Base-by-base conservation (phyloP, 192 early-diverging fungal genomes). In the Coemansia sp. region DNA sequence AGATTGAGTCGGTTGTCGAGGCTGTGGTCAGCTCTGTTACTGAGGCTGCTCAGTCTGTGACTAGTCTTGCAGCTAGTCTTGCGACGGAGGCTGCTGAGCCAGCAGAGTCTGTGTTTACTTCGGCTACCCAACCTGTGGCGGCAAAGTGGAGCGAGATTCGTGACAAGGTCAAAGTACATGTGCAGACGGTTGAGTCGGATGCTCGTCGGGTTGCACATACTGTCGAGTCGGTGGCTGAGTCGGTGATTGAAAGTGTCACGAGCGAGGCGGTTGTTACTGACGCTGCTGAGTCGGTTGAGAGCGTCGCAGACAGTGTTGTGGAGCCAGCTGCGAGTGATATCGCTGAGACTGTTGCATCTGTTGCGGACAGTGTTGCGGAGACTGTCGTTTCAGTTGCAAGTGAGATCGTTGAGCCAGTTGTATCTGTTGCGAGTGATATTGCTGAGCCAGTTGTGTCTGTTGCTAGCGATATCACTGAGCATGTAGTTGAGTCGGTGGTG, bases 1-100 rank as follows among this genome's bases (percentile, higher is more conserved):
- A 54, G 27, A n/a, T 49, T 32, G 47, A 50, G 39, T 49, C 59
- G 3, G 58, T 39, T 45, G 24, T 39, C 23, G 58, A 60, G 58
- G 19, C 8, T 38, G 35, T 49, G 48, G 17, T 19, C 48, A 25
- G 29, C 11, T 9, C 53, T n/a, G 53, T 15, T 29, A 55, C 53
- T 17, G 53, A 55, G 27, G 53, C 51, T 15, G 51, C 51, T 2
- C 17, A 22, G 11, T 53, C 51, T 1, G 21, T 53, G 21, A 23
- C 24, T 10, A 38, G 37, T 10, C 37, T 10, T 38, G 37, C 37
- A 8, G 37, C 10, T 38, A 38, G 37, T 10, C 10, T 15, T 9
- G 43, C 43, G 3, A 45, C 43, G 11, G 43, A 45, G 11, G 43
- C 48, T 49, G 48, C 48, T n/a, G 17, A 49, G n/a, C 17, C 48